Evolutionary conservation across 2,329 filamentous ascomycete genomes (phyloP).

Genomic region (Fusarium xyrophilum): DNA sequence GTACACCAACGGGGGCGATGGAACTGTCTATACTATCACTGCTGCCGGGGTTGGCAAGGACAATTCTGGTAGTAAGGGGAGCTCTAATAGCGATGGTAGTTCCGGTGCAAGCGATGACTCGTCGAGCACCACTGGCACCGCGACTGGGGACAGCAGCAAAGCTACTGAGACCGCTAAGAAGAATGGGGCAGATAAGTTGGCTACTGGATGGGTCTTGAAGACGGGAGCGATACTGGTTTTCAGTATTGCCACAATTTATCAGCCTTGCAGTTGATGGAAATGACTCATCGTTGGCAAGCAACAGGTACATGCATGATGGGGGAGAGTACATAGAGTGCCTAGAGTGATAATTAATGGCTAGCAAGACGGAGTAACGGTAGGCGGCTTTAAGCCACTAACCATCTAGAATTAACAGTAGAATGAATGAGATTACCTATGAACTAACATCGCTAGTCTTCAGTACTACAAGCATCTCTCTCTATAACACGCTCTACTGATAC

Average conservation of each 20-base stretch:
- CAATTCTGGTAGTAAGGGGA: not conserved
- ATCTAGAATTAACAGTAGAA: not conserved
- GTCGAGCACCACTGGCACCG: not conserved
- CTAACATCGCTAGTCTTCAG: not conserved
- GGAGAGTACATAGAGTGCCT: too few species aligned
- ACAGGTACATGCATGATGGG: not conserved
- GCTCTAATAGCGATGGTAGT: not conserved
- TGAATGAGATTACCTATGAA: not conserved
- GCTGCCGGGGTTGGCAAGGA: not conserved
- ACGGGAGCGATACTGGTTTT: rapidly evolving
- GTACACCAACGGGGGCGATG: not conserved
- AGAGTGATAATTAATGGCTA: not conserved
- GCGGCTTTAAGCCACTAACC: rapidly evolving
- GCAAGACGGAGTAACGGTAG: not conserved
- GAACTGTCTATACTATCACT: not conserved
- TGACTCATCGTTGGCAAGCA: too few species aligned
- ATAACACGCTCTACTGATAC: not conserved
- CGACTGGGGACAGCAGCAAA: not conserved
- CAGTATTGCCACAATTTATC: not conserved
- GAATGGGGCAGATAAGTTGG: not conserved
- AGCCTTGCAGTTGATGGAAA: rapidly evolving
- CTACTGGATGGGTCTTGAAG: not conserved
- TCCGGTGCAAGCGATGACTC: not conserved
- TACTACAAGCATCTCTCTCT: not conserved
- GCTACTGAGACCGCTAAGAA: not conserved